A percentile compares a stretch with the other conserved stretches of the same genome.
phyloP scores from a whole-genome alignment of 805 yeast genomes.

The Priceomyces fermenticarens region DNA sequence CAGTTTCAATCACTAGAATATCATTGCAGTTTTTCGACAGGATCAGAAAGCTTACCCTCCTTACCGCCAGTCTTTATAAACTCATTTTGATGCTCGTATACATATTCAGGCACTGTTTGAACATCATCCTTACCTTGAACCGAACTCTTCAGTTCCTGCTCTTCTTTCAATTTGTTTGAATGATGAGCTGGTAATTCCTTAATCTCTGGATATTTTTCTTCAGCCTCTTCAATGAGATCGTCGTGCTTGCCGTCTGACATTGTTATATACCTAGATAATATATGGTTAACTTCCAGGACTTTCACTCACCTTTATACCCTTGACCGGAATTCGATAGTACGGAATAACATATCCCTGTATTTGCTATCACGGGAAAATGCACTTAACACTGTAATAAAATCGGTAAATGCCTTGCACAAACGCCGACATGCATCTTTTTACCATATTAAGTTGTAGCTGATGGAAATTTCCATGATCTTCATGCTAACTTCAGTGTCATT shows the following conservation, averaged over 20 bases:
- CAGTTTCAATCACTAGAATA: too few species aligned
- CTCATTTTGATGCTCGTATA: conserved; percentile 8
- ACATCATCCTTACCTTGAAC: conserved; percentile 8
- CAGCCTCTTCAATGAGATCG: background rate
- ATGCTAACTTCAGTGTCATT: too few species aligned
- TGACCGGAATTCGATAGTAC: too few species aligned
- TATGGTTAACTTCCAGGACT: too few species aligned
- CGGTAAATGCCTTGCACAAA: too few species aligned
- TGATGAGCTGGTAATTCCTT: background rate
- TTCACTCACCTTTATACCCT: too few species aligned
- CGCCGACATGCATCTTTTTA: too few species aligned
- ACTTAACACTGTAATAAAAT: too few species aligned
- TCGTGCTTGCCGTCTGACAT: background rate
- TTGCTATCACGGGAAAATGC: too few species aligned
- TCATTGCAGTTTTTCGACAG: background rate
- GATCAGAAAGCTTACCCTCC: conserved; percentile 8
- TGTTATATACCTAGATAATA: background rate
- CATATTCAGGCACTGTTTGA: conserved; percentile 10
- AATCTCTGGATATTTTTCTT: background rate
- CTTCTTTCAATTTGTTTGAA: background rate
- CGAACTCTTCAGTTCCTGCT: background rate
- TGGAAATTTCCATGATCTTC: too few species aligned
- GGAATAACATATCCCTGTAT: too few species aligned
- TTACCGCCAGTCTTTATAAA: conserved; percentile 14
- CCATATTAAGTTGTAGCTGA: too few species aligned